Percentiles rank a stretch among this genome's conserved stretches.
Conservation (phyloP, 306 rosid genomes). For the Hylodesmum podocarpum region DNA sequence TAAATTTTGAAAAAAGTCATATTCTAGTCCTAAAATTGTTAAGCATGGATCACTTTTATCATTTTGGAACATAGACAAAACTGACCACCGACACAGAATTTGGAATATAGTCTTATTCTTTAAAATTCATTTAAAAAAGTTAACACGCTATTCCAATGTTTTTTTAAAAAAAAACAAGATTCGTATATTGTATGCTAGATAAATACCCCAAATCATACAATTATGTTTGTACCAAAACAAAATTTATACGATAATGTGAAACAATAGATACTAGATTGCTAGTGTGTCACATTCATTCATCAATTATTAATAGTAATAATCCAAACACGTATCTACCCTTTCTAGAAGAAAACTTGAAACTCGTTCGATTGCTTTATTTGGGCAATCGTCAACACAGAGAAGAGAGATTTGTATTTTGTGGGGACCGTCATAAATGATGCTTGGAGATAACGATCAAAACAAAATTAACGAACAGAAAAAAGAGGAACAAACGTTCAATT, state of each 20-base stretch:
- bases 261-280: not conserved
- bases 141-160: not conserved
- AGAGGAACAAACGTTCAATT: not conserved
- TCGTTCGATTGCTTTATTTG: not conserved
- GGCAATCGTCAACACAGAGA: not conserved
- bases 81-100: too few species aligned
- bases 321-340: not conserved
- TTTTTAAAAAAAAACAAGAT: not conserved
- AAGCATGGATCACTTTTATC: too few species aligned
- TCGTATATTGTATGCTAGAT: not conserved
- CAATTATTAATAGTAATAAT: not conserved
- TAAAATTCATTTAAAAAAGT: not conserved
- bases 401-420: not conserved
- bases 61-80: too few species aligned
- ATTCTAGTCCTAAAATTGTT: too few species aligned
- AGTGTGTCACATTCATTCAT: not conserved
- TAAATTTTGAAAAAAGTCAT: too few species aligned
- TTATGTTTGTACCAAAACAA: too few species aligned
- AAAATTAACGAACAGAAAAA: not conserved
- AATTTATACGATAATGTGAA: too few species aligned
- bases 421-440: not conserved
- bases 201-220: too few species aligned
- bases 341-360: not conserved
- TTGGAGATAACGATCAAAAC: not conserved
- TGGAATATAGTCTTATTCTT: not conserved